Evolutionary conservation across 2,329 filamentous ascomycete genomes (phyloP).

Genomic region (Dendryphion nanum): DNA sequence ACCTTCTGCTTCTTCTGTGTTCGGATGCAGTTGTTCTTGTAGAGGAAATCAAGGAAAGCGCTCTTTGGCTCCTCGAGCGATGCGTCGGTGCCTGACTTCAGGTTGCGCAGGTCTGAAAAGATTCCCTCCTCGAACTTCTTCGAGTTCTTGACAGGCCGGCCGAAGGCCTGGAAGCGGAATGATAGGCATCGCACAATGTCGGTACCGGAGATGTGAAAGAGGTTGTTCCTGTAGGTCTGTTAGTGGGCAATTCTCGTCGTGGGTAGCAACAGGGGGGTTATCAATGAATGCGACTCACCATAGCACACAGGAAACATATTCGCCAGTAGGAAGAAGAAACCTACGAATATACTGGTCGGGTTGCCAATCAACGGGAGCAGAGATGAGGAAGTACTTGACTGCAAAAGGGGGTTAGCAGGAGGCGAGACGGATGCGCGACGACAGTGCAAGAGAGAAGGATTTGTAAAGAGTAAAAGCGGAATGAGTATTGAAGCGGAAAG

Average conservation of each 20-base stretch:
- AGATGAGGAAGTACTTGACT: conserved; percentile 99
- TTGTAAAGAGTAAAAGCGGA: conserved; percentile 3
- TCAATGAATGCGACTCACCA: conserved; percentile 70
- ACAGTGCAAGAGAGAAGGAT: conserved; percentile 8
- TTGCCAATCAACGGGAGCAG: conserved; percentile 96
- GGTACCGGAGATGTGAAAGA: conserved; percentile 98
- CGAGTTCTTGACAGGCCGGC: conserved; percentile 96
- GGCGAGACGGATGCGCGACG: conserved; percentile 14
- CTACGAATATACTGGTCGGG: conserved; percentile 94
- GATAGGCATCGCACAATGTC: conserved; percentile 98
- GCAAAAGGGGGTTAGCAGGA: conserved; percentile 30
- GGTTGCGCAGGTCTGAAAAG: conserved; percentile 95
- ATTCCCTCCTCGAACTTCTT: conserved; percentile 99
- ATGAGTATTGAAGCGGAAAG: too few species aligned
- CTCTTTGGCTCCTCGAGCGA: conserved; percentile 99
- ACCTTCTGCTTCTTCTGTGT: conserved; percentile 99
- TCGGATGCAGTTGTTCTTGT: conserved; percentile 99
- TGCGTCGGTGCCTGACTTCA: conserved; percentile 97
- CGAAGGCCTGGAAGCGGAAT: conserved; percentile 98
- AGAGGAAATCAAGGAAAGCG: conserved; percentile 95
- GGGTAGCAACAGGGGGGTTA: conserved; percentile 3
- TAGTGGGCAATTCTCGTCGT: conserved; percentile 18
- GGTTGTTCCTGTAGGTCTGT: conserved; percentile 71
- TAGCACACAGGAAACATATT: conserved; percentile 97
- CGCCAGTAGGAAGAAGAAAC: conserved; percentile 92